Base-by-base conservation (phyloP, 306 rosid species). In the Castanospermum australe region DNA sequence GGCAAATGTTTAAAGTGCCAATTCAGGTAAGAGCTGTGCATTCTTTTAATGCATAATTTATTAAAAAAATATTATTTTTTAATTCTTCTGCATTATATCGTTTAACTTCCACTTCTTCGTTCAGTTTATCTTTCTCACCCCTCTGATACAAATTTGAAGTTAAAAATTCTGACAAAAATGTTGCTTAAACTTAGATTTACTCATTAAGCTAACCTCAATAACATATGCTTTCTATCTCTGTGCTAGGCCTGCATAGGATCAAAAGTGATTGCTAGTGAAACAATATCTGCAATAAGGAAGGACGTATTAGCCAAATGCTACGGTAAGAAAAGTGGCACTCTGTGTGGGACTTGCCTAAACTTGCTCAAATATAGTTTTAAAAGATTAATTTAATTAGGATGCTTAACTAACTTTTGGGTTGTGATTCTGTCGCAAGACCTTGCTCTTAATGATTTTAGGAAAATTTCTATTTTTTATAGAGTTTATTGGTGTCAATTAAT, bases 1-100 rank as follows among this genome's bases (percentile, higher is more conserved):
- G 98, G 39, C 98, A 94, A 69, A 94, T 94, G 98, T 94, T 94
- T 86, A 94, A 92, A 89, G 89, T 90, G 17, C 98, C 98, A 5
- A 94, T 94, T 81, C 98, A 94, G 79, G 97, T 92, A 82, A 84
- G 87, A 73, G 59, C 74, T 17, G 36, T 70, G 10, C 28, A 5
- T 30, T 45, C 81, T 60, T 81, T 66, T 75, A 45, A 18, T 77
- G 18, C 52, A 22, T 54, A 32, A 30, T 63, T 65, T 20, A 14
- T 45, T 14, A 25, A 24, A 12, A 24, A 5, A 71, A 6, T 20
- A 12, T 4, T 45, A 4, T 42, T 8, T n/a, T 38, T 2, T 21
- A n/a, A 61, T 55, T 59, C 47, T 52, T 47, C 81, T 61, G 30
- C 74, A 66, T 52, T 81, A 61, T 78, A 32, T 55, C 30, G 56